Evolutionary conservation across 345 rosid genomes (phyloP), one percentile per base, ranked within the genome.

Genomic region (Adansonia digitata): DNA sequence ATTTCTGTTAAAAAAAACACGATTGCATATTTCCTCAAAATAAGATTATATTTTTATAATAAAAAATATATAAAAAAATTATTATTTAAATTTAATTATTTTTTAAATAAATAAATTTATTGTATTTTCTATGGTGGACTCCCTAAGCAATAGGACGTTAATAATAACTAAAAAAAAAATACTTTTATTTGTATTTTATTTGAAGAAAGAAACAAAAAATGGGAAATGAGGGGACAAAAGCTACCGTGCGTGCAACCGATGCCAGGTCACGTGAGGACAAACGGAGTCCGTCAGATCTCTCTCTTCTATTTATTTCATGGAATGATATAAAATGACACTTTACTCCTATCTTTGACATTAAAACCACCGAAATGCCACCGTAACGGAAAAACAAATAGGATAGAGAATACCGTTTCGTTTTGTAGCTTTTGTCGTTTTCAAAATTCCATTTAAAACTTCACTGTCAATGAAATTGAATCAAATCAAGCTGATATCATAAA

Each of bases 221-320:
- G 15, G 46, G 35, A 48, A 56, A 11, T 56, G 74, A 55, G 34
- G 48, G 45, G 72, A 80, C 85, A 78, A 75, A 70, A 77, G 73
- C 61, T 67, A 57, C 77, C 68, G 75, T 46, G 80, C 85, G 82
- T 81, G 85, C 80, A 77, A 77, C 68, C 82, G 72, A 77, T 78
- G 75, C 76, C 83, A 77, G 77, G 71, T 69, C 82, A 80, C 79
- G 79, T 71, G 81, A 80, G 18, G 83, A 77, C 85, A 75, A 82
- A 80, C 82, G 75, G 85, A 71, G 80, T 73, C 85, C 83, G 87
- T 84, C 51, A 22, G 49, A 65, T 65, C 69, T 27, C 39, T 8
- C 11, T 37, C 15, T 10, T 3, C n/a, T n/a, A n/a, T n/a, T n/a
- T n/a, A n/a, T n/a, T n/a, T n/a, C n/a, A n/a, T 0, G 13, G 40